Evolutionary conservation across 1,139 yeast species (phyloP), one percentile per base, ranked within the genome.

Genomic region (Kazachstania sp.): DNA sequence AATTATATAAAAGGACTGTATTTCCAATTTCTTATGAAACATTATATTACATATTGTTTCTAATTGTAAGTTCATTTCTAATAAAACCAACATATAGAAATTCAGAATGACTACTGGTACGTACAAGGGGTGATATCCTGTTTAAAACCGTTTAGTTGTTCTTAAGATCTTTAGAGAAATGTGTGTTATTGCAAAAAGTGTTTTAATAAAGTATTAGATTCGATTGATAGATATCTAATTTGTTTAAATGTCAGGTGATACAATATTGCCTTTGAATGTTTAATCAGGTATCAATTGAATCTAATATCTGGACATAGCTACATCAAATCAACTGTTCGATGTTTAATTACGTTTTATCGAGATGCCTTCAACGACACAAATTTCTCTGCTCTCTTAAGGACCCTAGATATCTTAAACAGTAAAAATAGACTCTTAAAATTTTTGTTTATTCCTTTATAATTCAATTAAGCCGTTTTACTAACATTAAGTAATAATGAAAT

Each of bases 111-210:
- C 68, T 64, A 63, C 59, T 60, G 68, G 68, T 64, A 64, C 57
- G 68, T 63, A 43, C 44, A 54, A 60, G 67, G 68, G 68, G 68
- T 64, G 68, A 61, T 63, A 54, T 63, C 68, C 68, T 60, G 65
- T 61, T 56, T 58, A 63, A 63, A 64, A 60, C 68, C 67, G 58
- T 55, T 58, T 61, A 61, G 66, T 62, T 61, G 54, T 61, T 62
- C 65, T 58, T 57, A 51, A 51, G 41, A 45, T 37, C 43, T 5
- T 15, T 32, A 15, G 36, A 15, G 36, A 23, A 23, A 23, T 23
- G 4, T 32, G 18, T 15, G 15, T 3, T 32, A 32, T 44, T 44
- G 41, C 39, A 39, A 34, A n/a, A n/a, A n/a, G 13, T 43, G 26
- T 18, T 32, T 32, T 6, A 9, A 11, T 18, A 32, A 32, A 15